Base-by-base conservation (phyloP, 1,139 yeast genomes). In the Protomyces inundatus region DNA sequence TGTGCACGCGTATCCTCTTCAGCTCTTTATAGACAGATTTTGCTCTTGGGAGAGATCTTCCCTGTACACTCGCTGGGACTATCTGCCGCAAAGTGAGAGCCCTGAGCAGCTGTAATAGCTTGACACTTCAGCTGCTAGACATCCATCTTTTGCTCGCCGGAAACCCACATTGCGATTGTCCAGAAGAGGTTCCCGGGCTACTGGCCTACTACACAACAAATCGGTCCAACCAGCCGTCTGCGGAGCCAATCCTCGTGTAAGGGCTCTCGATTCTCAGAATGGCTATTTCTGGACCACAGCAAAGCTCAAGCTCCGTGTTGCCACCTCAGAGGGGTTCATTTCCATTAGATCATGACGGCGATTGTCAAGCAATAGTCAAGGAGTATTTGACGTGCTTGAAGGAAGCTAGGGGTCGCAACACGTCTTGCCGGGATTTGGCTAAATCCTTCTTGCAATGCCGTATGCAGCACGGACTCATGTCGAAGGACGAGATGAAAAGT, bases 321-420 rank as follows among this genome's bases (percentile, higher is more conserved):
- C 66, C 66, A 3, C 66, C 66, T 9, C 61, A 64, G 42, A 56
- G 64, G 10, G 66, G 66, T 6, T 59, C 64, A 10, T 64, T 64
- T 34, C 66, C 66, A 7, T 40, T 64, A 6, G 66, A 64, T 52
- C 66, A 64, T 42, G 61, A 58, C n/a, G 66, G 64, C 4, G 66
- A 64, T 23, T 64, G 66, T 40, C 48, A 59, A 14, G 12, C 42
- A n/a, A 45, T 64, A 35, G 61, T 64, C 37, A 58, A 54, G 39
- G 61, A 58, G 6, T 64, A 64, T 45, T 33, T 64, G 42, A 35
- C 42, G 16, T 64, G 66, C 51, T 48, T 64, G 10, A 54, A 59
- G 53, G 12, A 34, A 16, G 40, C 55, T 35, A 23, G 56, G 35
- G 60, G 60, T 12, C 50, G 50, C n/a, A 56, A 64, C 16, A 50